These are phyloP conservation scores for Phytophthora pinifolia DNA, from an alignment of 352 stramenopile species.

Conservation along the genomic window DNA sequence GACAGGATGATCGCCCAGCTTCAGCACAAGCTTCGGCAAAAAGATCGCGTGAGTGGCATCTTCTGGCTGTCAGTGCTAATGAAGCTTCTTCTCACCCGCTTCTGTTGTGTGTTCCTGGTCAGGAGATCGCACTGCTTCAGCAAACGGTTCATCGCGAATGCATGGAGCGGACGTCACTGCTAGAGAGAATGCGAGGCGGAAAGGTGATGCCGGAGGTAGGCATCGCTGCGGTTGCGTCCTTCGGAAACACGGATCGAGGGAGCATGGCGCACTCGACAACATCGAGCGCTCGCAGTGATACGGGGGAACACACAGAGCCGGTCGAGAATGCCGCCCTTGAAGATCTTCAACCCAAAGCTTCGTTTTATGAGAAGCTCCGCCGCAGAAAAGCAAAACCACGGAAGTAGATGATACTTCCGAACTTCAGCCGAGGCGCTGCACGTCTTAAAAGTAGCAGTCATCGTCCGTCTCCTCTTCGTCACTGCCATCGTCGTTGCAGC, in stretches of 20 bases:
- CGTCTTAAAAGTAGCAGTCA: constrained; percentile 32
- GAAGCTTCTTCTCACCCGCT: neutral
- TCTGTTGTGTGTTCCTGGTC: neutral
- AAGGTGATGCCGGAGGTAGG: constrained; percentile 65
- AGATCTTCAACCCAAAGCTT: constrained; percentile 40
- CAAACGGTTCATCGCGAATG: constrained; percentile 85
- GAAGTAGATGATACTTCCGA: constrained; percentile 24
- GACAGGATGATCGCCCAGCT: constrained; percentile 50
- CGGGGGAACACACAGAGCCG: constrained; percentile 27
- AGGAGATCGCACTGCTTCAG: constrained; percentile 79
- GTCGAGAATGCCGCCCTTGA: neutral
- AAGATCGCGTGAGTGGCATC: constrained; percentile 41
- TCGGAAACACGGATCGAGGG: neutral
- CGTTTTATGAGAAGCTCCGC: constrained; percentile 80
- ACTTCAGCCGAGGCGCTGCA: neutral
- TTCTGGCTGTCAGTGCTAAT: neutral
- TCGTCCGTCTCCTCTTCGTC: constrained; percentile 43
- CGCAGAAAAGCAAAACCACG: constrained; percentile 51
- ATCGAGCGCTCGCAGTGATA: constrained; percentile 15
- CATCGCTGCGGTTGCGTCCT: neutral
- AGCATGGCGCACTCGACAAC: constrained; percentile 4
- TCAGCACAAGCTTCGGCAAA: constrained; percentile 42
- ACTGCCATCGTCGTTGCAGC: constrained; percentile 24
- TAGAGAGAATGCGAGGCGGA: constrained; percentile 69
- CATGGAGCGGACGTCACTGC: constrained; percentile 72